A percentile compares a stretch with the other conserved stretches of the same genome.
phyloP scores from a whole-genome alignment of 768 basidiomycete genomes.

The Boletus reticulatus region DNA sequence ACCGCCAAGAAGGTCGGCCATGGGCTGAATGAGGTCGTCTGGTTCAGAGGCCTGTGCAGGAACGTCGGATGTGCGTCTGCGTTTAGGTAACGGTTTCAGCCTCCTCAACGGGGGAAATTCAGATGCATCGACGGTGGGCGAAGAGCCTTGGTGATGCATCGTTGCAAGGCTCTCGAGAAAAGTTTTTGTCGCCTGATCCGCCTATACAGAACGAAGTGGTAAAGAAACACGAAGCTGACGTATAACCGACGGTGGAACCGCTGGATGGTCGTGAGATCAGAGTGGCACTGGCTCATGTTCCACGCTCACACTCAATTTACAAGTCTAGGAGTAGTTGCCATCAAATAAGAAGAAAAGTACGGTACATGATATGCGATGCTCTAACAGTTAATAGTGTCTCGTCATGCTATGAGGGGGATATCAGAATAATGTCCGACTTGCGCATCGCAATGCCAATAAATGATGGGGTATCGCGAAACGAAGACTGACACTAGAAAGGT shows the following conservation, averaged over 20 bases:
- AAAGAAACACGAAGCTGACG: slow-evolving; percentile 30
- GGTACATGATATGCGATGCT: slow-evolving; percentile 62
- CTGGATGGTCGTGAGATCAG: slow-evolving; percentile 17
- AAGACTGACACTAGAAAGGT: slow-evolving; percentile 40
- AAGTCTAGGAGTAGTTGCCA: slow-evolving; percentile 11
- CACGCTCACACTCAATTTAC: slow-evolving; percentile 1
- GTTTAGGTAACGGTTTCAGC: slow-evolving; percentile 78
- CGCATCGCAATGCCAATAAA: slow-evolving; percentile 45
- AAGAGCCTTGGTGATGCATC: slow-evolving; percentile 53
- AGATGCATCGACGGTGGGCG: slow-evolving; percentile 63
- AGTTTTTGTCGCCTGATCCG: slow-evolving; percentile 15
- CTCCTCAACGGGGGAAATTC: slow-evolving; percentile 62
- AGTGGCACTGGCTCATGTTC: no score
- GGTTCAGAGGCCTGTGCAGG: slow-evolving; percentile 23
- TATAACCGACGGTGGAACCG: slow-evolving; percentile 15
- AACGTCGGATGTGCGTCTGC: slow-evolving; percentile 52
- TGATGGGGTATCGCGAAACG: slow-evolving; percentile 54
- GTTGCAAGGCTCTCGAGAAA: slow-evolving; percentile 11
- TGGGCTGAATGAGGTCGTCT: slow-evolving; percentile 30
- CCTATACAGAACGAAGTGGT: slow-evolving; percentile 15
- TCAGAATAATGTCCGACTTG: slow-evolving; percentile 45
- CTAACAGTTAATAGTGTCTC: slow-evolving; percentile 61
- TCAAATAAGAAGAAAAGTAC: slow-evolving; percentile 34
- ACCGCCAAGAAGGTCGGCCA: slow-evolving; percentile 36
- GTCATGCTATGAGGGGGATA: slow-evolving; percentile 43